phyloP scores from a whole-genome alignment of 805 yeast species.

The Saccharomyces cerevisiae region DNA sequence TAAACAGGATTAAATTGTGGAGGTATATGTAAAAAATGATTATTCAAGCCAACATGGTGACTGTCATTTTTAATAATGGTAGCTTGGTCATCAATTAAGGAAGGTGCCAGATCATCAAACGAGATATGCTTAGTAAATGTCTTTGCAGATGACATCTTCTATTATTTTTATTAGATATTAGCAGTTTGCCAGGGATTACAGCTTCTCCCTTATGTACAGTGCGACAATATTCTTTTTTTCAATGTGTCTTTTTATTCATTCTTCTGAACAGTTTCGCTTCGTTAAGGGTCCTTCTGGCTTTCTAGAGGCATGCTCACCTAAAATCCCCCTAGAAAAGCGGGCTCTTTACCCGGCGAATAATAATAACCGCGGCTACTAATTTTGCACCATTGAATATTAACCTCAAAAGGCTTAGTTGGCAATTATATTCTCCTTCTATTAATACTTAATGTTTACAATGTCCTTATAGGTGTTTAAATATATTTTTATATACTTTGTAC shows the following conservation, averaged over 20 bases:
- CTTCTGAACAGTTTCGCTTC: not conserved
- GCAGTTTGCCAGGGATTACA: not conserved
- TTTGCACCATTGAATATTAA: not conserved
- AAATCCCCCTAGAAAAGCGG: not conserved
- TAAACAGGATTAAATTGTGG: slow-evolving; percentile 27
- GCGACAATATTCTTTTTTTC: not conserved
- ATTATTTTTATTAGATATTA: not conserved
- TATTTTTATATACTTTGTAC: not conserved
- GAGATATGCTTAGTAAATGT: slow-evolving; percentile 24
- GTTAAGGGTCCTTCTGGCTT: not conserved
- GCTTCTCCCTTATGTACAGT: not conserved
- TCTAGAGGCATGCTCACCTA: not conserved
- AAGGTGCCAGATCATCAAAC: slow-evolving; percentile 28
- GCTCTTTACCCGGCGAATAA: not conserved
- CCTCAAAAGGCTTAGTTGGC: not conserved
- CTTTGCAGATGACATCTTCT: not conserved
- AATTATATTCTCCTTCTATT: not conserved
- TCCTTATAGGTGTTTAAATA: not conserved
- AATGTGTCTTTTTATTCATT: not conserved
- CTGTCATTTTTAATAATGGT: slow-evolving; percentile 13
- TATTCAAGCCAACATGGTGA: slow-evolving; percentile 16
- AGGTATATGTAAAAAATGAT: slow-evolving; percentile 24
- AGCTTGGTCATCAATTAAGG: slow-evolving; percentile 24
- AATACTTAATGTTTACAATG: not conserved
- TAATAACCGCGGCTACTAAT: not conserved